Evolutionary conservation across 176 grass and related monocot genomes (phyloP), one percentile per base, ranked within the genome.

Genomic region (Microstegium vimineum): DNA sequence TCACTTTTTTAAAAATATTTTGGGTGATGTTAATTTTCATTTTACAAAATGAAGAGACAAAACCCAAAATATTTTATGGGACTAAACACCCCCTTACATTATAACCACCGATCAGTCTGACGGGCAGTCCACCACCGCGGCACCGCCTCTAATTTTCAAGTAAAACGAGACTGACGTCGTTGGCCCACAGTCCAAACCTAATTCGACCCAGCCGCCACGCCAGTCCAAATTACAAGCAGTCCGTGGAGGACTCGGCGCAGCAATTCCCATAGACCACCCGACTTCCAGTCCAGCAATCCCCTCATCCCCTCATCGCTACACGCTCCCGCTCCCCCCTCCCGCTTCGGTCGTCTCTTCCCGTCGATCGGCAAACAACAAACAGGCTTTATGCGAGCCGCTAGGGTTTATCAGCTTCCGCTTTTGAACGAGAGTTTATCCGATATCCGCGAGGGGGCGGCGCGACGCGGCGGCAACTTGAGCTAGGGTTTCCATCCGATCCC

Each of bases 371-470:
- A 41, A 52, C n/a, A n/a, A n/a, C n/a, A n/a, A 26, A 10, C 41
- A 14, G 4, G 43, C 27, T 46, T 41, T n/a, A 47, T 23, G 42
- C 62, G 25, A 25, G 52, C 45, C 63, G 65, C 47, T 87, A 82
- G 76, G 76, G 79, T 85, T 79, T 87, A 76, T 63, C 49, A 51
- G 23, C 43, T 71, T 27, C 37, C 36, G 1, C 12, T 70, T 42
- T 23, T 17, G 11, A 28, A 30, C 9, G 65, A 42, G 80, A 66
- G 74, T 89, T 81, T 85, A 43, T 9, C 17, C 18, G 15, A 76
- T 85, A 43, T 9, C 17, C 18, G 15, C 27, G 62, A 32, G 28
- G 41, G 41, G 38, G 47, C 37, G 63, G 15, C 77, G 36, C 74
- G 67, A 16, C 14, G 81, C 75, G 60, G 68, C 86, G 32, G 30